Base-by-base conservation (phyloP, 2,329 filamentous ascomycete species). In the Fusarium oligoseptatum region DNA sequence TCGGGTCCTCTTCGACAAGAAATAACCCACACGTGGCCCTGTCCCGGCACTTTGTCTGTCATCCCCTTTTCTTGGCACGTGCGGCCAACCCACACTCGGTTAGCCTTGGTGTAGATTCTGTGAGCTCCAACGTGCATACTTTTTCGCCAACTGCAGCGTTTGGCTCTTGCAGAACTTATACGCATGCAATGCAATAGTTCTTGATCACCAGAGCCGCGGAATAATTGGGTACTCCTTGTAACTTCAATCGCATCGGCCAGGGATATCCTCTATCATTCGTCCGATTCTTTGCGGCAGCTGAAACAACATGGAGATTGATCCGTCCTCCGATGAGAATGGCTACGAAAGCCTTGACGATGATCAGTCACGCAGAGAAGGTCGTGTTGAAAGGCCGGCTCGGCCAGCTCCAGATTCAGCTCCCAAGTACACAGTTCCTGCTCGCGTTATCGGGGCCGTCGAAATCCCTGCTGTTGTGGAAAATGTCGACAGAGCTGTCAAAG, bases 391-490 rank as follows among this genome's bases (percentile, higher is more conserved):
- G 37, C 48, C 39, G 17, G 48, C 55, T 41, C 43, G 48, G 7
- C 43, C 73, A 14, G 29, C 64, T 22, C 37, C 74, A 4, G 73
- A 79, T 14, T 67, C 69, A 36, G 83, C 83, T 15, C 83, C 83
- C 6, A 79, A 77, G 66, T 85, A 82, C 67, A 63, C 72, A 29
- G 81, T 86, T 9, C 80, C 83, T 11, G 72, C 75, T 6, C 80
- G 84, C 15, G 67, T 75, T 5, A 76, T 86, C 6, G 80, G 81
- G 3, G 85, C 85, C 8, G 84, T 86, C 20, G 85, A 86, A 71
- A 79, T 86, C 1, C 85, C 85, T 20, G 85, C 85, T 43, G 78
- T 85, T 12, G 84, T 86, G 36, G 78, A 85, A 72, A 83, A 85
- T 61, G 74, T 85, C n/a, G 84, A 86, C 52, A 81, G 85, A 20